A percentile compares a stretch with the other conserved stretches of the same genome.
Evolutionary conservation across 768 basidiomycete genomes (phyloP).

Genomic region (Psilocybe subaeruginosa): DNA sequence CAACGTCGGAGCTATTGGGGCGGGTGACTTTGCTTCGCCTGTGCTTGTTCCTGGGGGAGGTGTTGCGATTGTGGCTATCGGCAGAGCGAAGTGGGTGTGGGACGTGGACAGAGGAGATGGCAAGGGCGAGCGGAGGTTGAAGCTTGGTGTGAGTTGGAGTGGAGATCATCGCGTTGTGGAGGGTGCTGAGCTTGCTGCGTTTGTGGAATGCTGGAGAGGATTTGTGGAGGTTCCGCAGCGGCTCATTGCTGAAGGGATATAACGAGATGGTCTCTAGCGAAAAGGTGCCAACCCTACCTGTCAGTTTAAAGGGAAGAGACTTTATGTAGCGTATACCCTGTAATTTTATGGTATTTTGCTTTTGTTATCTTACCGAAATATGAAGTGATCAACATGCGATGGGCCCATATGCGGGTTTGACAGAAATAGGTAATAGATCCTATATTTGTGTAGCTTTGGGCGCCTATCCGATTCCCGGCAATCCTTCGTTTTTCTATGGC

Average conservation of each 20-base stretch:
- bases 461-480: too few species aligned
- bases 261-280: background rate
- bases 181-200: slow-evolving; percentile 87
- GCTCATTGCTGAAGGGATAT: slow-evolving; percentile 60
- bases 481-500: too few species aligned
- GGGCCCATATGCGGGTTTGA: too few species aligned
- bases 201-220: slow-evolving; percentile 82
- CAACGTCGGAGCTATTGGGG: slow-evolving; percentile 83
- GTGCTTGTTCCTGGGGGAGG: slow-evolving; percentile 84
- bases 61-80: slow-evolving; percentile 83
- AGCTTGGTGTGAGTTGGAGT: slow-evolving; percentile 71
- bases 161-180: slow-evolving; percentile 90
- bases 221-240: slow-evolving; percentile 79
- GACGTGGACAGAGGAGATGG: slow-evolving; percentile 54
- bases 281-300: background rate
- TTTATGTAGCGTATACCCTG: background rate
- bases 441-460: too few species aligned
- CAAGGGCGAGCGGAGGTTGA: slow-evolving; percentile 32
- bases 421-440: too few species aligned
- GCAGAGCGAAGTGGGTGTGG: slow-evolving; percentile 77
- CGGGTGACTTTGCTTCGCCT: slow-evolving; percentile 70
- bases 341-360: too few species aligned
- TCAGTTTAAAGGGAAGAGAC: background rate
- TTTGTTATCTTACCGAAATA: background rate
- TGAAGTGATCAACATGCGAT: too few species aligned